Evolutionary conservation across 805 yeast species (phyloP).

Genomic region (Saccharomycopsis sp.): DNA sequence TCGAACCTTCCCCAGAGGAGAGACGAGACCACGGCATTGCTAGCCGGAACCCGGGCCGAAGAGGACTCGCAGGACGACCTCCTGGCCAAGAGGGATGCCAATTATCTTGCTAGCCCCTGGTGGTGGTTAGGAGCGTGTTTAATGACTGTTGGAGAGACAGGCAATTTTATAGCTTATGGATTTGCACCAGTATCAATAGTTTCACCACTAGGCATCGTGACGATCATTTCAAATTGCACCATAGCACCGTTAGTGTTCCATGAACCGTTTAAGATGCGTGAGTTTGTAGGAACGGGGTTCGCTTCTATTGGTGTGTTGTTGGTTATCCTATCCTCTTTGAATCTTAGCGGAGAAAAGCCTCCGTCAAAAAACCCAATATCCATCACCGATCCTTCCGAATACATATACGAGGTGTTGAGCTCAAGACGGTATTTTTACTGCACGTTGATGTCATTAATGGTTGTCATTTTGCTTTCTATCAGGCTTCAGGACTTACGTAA

Average conservation of each 20-base stretch:
- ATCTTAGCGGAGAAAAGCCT: conserved; percentile 13
- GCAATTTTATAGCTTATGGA: conserved; percentile 44
- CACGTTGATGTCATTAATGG: conserved; percentile 23
- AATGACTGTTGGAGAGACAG: conserved; percentile 40
- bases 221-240: conserved; percentile 40
- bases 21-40: not conserved
- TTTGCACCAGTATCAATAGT: conserved; percentile 42
- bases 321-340: conserved; percentile 34
- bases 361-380: conserved; percentile 12
- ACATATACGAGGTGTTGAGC: conserved; percentile 26
- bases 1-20: not conserved
- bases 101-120: conserved; percentile 22
- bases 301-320: conserved; percentile 39
- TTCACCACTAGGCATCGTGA: conserved; percentile 44
- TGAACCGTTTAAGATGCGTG: conserved; percentile 31
- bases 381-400: conserved; percentile 26
- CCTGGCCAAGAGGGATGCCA: not conserved
- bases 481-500: conserved; percentile 6
- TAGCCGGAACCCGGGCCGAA: not conserved
- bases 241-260: conserved; percentile 43
- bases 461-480: conserved; percentile 20
- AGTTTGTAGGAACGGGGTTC: conserved; percentile 34
- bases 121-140: conserved; percentile 40
- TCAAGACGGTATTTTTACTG: conserved; percentile 27
- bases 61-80: not conserved